Evolutionary conservation across 2,329 filamentous ascomycete genomes (phyloP), one percentile per base, ranked within the genome.

Genomic region (Zymoseptoria crescenta): DNA sequence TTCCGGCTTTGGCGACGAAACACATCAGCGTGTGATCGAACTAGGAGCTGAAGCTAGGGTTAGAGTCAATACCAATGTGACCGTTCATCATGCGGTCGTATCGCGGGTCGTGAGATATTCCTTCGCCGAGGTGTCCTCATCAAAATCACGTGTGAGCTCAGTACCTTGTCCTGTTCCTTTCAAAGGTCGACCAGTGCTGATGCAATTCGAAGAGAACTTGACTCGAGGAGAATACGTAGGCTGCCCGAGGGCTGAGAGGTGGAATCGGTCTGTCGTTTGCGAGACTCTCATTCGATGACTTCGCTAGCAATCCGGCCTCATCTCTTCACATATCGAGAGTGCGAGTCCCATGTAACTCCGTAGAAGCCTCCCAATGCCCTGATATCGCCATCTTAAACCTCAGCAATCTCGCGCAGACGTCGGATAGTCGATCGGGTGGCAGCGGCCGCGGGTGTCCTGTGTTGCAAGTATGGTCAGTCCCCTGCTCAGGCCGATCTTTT

Each of bases 351-450:
- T 61, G 57, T 62, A 65, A 67, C 66, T 65, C 62, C 65, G 54
- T 66, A 61, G 60, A 61, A 64, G 56, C 64, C 64, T 65, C 65
- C 67, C 62, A 62, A 68, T 65, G 62, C 64, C 61, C 52, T 58
- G 54, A 56, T 55, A 60, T 55, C 41, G 50, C 50, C 65, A 57
- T 58, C 58, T 83, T 89, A 93, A 81, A 95, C 90, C 86, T 96
- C 92, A 76, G 89, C 89, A 82, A 96, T 96, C 83, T 96, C 92
- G 78, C 92, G 88, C 82, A 96, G 85, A 86, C 92, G 88, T 82
- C 92, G 89, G 81, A 96, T 91, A 73, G 92, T 96, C 72, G 92
- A 96, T 80, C 92, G 87, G 80, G 92, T 96, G 74, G 92, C 91
- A 74, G 91, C 91, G 69, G 92, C 92, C 74, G 92, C 92, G 68